phyloP scores from a whole-genome alignment of 306 rosid species.

The Quercus suber region DNA sequence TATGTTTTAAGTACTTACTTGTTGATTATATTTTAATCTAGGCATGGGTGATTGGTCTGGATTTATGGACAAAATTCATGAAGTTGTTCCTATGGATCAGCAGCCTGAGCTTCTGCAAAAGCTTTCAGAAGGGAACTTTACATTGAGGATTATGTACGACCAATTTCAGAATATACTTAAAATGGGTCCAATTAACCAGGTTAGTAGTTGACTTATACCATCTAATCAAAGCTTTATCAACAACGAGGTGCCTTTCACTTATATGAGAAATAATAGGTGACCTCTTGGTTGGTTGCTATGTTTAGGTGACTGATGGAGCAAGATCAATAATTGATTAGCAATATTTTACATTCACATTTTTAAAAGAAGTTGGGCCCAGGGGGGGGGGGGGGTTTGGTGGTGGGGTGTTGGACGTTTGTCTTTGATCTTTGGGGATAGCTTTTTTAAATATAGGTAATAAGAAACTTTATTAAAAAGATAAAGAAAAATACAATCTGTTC shows the following conservation, averaged over 20 bases:
- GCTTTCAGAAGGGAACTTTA: constrained; percentile 80
- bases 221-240: constrained; percentile 1
- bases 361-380: neutral
- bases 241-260: neutral
- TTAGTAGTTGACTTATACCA: constrained; percentile 20
- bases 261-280: neutral
- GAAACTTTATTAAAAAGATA: no score
- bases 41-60: constrained; percentile 96
- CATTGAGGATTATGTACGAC: constrained; percentile 84
- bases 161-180: constrained; percentile 76
- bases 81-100: constrained; percentile 93
- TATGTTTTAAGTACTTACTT: neutral
- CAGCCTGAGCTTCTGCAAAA: constrained; percentile 83
- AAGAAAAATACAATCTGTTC: no score
- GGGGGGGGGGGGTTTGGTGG: accelerated
- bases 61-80: constrained; percentile 80
- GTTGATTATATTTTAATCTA: constrained; percentile 21
- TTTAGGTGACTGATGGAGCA: neutral
- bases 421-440: no score
- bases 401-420: no score
- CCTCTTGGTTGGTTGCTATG: constrained; percentile 14
- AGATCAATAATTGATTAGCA: neutral
- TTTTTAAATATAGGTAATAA: no score
- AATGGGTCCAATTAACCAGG: constrained; percentile 82
- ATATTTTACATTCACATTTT: neutral